Base-by-base conservation (phyloP, 169 alveolate genomes). In the Eimeria zaria region DNA sequence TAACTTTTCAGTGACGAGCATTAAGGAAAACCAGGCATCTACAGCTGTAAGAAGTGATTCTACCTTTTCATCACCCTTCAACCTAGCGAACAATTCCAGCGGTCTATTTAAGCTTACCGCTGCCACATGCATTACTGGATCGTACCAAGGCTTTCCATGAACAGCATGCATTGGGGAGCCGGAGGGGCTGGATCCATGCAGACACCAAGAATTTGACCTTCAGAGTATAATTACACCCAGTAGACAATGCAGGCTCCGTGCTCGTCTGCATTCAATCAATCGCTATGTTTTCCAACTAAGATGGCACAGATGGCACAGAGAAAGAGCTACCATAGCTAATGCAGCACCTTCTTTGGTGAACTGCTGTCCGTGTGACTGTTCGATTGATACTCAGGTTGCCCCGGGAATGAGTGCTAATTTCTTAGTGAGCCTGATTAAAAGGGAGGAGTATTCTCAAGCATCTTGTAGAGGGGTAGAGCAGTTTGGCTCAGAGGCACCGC, bases 401-500 rank as follows among this genome's bases (percentile, higher is more conserved):
- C 94, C 94, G 74, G 94, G 94, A 41, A 87, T 87, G 94, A 64
- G 83, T 30, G 62, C 94, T 44, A 60, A 39, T 24, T 87, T 87
- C 62, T 22, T 62, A 36, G 94, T 87, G 67, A 87, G 94, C 88
- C 22, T 14, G 24, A 41, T 41, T 6, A 51, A 12, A 27, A 11
- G 14, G 5, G 11, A n/a, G 24, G 3, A 18, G 53, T 8, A 4
- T 5, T 22, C 51, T 73, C 55, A 20, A 36, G 39, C 55, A 36
- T 30, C 83, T 39, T 2, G 33, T 33, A 73, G 33, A 39, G 39
- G 33, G 53, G 83, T 73, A 73, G 33, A 73, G 55, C 53, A 73
- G 83, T 20, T 6, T 27, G 33, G 16, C 33, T 33, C 83, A 73
- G 78, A 11, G 48, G 24, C 46, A 33, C 24, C 9, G 27, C 7